Percentiles rank a stretch among this genome's conserved stretches.
Conservation (phyloP, 805 yeast species). For the Debaryomyces maramus region DNA sequence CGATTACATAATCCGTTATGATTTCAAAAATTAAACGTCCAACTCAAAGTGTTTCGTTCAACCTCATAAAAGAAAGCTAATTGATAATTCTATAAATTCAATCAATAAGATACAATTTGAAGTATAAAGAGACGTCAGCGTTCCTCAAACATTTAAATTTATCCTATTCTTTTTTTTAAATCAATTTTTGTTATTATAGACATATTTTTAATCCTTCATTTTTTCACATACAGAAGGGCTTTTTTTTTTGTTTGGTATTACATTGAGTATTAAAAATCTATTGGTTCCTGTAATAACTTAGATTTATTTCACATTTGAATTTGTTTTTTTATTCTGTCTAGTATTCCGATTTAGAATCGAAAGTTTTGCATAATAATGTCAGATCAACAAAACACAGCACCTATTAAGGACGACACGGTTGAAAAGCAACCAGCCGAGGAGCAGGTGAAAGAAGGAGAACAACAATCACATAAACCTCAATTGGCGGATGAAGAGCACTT, state of each 20-base stretch:
- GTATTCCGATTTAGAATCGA: neutral
- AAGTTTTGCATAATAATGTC: conserved; percentile 5
- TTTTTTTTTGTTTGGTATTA: conserved; percentile 5
- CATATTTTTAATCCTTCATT: conserved; percentile 5
- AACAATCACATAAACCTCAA: too few relatives aligned
- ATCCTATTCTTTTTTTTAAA: conserved; percentile 6
- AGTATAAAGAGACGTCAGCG: neutral
- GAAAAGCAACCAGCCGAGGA: neutral
- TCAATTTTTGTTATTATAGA: conserved; percentile 7
- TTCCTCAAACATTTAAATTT: conserved; percentile 1
- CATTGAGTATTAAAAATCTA: neutral
- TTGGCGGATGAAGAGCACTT: too few relatives aligned
- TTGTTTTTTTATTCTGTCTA: neutral
- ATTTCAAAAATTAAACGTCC: conserved; percentile 5
- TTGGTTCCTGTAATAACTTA: neutral
- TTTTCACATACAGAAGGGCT: conserved; percentile 1
- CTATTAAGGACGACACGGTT: neutral
- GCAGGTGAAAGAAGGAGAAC: neutral
- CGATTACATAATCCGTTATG: conserved; percentile 6
- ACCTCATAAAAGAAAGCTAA: too few relatives aligned
- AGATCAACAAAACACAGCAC: conserved; percentile 5
- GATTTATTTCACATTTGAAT: neutral
- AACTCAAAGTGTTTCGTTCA: too few relatives aligned
- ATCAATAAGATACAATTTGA: conserved; percentile 3
- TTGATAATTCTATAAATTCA: neutral